Percentiles rank a stretch among this genome's conserved stretches.
phyloP scores from a whole-genome alignment of 345 rosid genomes.

The Alliaria petiolata region DNA sequence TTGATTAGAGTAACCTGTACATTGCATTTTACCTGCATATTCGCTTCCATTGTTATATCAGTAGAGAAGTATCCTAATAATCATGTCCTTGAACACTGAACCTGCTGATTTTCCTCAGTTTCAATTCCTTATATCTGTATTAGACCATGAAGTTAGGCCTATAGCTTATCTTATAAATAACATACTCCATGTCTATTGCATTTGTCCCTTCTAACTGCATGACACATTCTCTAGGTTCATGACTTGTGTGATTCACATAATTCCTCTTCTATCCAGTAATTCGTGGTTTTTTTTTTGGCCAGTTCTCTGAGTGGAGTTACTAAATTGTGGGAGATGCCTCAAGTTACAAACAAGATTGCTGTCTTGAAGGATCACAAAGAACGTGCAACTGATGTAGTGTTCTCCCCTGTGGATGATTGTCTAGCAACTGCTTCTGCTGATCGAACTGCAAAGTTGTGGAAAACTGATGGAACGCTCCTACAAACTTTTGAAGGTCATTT shows the following conservation, averaged over 20 bases:
- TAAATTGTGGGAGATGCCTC: conserved; percentile 85
- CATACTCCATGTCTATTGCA: neutral
- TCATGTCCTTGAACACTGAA: neutral
- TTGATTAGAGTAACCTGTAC: neutral
- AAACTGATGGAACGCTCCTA: conserved; percentile 69
- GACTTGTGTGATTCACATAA: conserved; percentile 13
- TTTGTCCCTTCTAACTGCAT: neutral
- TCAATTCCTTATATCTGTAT: neutral
- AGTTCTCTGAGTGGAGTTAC: conserved; percentile 90
- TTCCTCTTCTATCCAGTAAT: conserved; percentile 18
- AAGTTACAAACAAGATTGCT: conserved; percentile 50
- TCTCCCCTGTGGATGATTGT: conserved; percentile 65
- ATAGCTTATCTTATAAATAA: neutral
- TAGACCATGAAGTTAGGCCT: neutral
- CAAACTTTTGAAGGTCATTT: conserved; percentile 81
- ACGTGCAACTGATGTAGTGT: conserved; percentile 88
- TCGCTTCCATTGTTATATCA: neutral
- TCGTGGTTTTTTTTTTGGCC: conserved; percentile 7
- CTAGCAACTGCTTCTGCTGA: conserved; percentile 98
- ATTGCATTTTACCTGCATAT: neutral
- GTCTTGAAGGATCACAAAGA: conserved; percentile 83
- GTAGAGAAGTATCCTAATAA: neutral
- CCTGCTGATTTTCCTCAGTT: neutral
- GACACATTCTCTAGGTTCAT: neutral
- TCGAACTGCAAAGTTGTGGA: conserved; percentile 92